These are phyloP conservation scores for Dryas integrifolia DNA, from an alignment of 331 rosid species.

Conservation along the genomic window DNA sequence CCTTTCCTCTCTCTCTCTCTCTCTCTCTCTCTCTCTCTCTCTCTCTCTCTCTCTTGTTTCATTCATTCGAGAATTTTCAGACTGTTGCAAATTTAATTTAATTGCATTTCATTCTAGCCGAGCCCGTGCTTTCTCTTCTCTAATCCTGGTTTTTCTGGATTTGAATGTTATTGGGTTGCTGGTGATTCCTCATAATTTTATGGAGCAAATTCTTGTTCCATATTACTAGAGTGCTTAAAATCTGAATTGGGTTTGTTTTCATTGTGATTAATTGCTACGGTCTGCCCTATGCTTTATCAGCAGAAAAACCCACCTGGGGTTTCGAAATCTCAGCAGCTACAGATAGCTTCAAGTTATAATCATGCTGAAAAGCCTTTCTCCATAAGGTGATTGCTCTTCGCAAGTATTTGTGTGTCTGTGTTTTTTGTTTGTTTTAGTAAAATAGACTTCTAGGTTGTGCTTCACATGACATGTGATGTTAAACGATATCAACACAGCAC, in stretches of 20 bases:
- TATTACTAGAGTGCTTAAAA: neutral
- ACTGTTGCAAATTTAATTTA: too few species aligned
- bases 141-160: constrained; percentile 5
- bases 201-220: constrained; percentile 18
- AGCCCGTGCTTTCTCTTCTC: neutral
- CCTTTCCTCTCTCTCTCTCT: neutral
- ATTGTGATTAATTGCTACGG: neutral
- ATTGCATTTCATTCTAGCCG: too few species aligned
- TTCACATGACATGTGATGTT: neutral
- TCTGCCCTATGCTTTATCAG: constrained; percentile 29
- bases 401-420: neutral
- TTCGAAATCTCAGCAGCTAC: constrained; percentile 38
- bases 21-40: neutral
- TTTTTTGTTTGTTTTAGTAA: neutral
- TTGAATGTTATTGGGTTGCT: constrained; percentile 10
- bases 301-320: constrained; percentile 37
- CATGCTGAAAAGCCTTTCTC: constrained; percentile 39
- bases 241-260: constrained; percentile 23
- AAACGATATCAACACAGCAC: too few species aligned
- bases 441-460: constrained; percentile 5
- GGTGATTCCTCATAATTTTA: constrained; percentile 35
- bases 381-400: constrained; percentile 42
- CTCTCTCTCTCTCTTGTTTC: neutral
- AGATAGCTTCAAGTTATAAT: constrained; percentile 19
- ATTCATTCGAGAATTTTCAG: neutral